Evolutionary conservation across 2,329 filamentous ascomycete genomes (phyloP).

Genomic region (Fusarium equiseti): DNA sequence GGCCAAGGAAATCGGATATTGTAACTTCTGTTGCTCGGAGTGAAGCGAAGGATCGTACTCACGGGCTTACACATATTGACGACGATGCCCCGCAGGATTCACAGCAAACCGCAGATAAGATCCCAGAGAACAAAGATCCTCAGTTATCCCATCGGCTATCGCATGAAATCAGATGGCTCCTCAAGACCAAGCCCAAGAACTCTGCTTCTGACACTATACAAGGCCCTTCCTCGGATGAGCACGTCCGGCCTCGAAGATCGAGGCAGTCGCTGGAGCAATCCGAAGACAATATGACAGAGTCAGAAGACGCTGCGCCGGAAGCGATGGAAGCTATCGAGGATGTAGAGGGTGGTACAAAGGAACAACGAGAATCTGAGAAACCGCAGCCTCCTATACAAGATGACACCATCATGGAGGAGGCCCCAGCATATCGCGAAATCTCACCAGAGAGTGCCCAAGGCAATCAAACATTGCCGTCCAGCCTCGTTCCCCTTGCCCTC

Average conservation of each 20-base stretch:
- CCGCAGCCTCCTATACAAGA: neutral
- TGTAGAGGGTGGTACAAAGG: neutral
- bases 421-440: neutral
- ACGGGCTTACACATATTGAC: neutral
- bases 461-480: neutral
- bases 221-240: neutral
- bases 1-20: slow-evolving; percentile 15
- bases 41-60: neutral
- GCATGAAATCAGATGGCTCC: slow-evolving; percentile 35
- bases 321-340: neutral
- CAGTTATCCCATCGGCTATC: neutral
- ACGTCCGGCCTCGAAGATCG: neutral
- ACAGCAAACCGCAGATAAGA: neutral
- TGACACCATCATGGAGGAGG: neutral
- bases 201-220: neutral
- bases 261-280: neutral
- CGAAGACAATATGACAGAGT: neutral
- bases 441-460: neutral
- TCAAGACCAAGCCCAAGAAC: slow-evolving; percentile 22
- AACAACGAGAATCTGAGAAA: neutral
- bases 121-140: neutral
- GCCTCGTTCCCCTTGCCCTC: neutral
- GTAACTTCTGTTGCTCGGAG: neutral
- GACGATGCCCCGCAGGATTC: neutral
- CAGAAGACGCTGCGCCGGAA: neutral